These are phyloP conservation scores for Rhodotorula sp. DNA, from an alignment of 1,284 basidiomycete species.

Conservation along the genomic window DNA sequence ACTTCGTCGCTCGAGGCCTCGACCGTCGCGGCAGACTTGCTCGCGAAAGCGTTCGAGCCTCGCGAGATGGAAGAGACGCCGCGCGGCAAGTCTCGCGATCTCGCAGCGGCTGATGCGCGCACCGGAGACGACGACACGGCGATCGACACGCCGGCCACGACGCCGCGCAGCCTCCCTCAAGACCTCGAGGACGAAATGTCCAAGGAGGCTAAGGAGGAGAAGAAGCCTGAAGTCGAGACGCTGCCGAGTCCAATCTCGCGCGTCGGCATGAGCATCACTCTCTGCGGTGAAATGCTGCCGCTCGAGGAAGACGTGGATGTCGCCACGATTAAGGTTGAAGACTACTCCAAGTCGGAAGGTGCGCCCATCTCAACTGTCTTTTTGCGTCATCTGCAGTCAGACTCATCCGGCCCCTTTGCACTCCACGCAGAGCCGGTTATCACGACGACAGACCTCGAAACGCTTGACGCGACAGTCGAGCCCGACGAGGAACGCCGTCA, in stretches of 20 bases:
- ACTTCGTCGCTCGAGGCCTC: constrained; percentile 21
- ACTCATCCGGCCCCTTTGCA: too few species aligned
- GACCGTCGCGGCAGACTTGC: neutral
- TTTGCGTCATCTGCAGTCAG: too few species aligned
- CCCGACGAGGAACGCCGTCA: neutral
- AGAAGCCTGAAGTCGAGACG: constrained; percentile 1
- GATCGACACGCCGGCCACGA: constrained; percentile 37
- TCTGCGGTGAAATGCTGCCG: constrained; percentile 27
- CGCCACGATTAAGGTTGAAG: constrained; percentile 4
- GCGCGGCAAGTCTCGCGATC: neutral
- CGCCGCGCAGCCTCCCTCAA: constrained; percentile 33
- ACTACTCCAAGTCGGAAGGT: neutral
- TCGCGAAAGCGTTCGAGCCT: constrained; percentile 3
- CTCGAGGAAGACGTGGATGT: constrained; percentile 14
- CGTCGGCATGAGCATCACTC: constrained; percentile 38
- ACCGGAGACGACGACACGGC: constrained; percentile 8
- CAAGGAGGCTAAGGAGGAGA: neutral
- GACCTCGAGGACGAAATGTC: constrained; percentile 4
- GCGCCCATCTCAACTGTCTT: neutral
- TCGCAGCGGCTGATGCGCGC: neutral
- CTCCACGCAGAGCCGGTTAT: constrained; percentile 9
- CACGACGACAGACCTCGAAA: constrained; percentile 1
- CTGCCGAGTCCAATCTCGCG: constrained; percentile 26
- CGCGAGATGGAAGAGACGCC: constrained; percentile 1
- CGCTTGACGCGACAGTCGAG: neutral